phyloP scores from a whole-genome alignment of 441 rosid genomes.

The Theobroma grandiflorum region DNA sequence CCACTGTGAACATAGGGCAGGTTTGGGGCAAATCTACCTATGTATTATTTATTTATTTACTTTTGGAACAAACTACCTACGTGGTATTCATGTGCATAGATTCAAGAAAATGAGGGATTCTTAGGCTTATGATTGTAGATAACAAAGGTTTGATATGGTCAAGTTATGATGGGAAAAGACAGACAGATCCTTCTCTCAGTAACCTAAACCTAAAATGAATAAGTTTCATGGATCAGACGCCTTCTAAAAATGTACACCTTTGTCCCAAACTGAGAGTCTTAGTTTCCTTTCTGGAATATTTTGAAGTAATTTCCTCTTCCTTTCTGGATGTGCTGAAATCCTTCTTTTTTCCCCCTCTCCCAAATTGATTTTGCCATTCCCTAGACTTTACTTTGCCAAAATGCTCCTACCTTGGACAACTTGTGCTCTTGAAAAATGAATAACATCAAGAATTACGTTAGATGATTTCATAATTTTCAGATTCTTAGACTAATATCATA shows the following conservation, averaged over 20 bases:
- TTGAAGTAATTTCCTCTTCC: conserved; percentile 3
- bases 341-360: neutral
- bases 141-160: conserved; percentile 7
- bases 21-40: neutral
- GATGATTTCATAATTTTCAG: conserved; percentile 11
- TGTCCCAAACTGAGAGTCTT: neutral
- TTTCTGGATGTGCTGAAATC: neutral
- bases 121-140: conserved; percentile 9
- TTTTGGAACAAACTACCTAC: neutral
- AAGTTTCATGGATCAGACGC: neutral
- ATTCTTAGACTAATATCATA: neutral
- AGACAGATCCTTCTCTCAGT: neutral
- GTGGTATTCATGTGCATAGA: neutral
- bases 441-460: neutral
- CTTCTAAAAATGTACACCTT: neutral
- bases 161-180: conserved; percentile 8
- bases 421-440: neutral
- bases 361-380: neutral
- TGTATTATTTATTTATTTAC: too few species aligned
- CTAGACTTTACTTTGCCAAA: conserved; percentile 13
- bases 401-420: neutral
- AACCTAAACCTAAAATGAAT: neutral
- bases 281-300: conserved; percentile 14
- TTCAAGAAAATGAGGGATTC: conserved; percentile 6
- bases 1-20: neutral